Conservation (phyloP, 2,329 filamentous ascomycete genomes). For the Fusarium sp. region DNA sequence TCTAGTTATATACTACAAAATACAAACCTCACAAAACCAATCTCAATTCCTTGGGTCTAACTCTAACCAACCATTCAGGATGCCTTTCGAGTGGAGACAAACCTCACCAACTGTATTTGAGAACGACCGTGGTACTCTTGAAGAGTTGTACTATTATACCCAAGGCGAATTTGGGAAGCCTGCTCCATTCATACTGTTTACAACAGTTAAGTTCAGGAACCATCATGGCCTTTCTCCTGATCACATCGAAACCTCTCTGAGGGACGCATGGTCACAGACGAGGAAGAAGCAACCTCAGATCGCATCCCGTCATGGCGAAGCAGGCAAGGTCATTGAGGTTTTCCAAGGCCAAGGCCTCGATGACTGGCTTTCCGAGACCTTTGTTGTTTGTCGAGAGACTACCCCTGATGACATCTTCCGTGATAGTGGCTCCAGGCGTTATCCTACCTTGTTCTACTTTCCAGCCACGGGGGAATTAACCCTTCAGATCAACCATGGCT, state of each 20-base stretch:
- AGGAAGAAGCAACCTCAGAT: not conserved
- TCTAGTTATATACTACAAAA: no score
- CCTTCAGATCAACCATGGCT: not conserved
- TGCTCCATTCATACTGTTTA: not conserved
- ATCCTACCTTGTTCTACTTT: not conserved
- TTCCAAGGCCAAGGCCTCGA: not conserved
- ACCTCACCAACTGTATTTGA: not conserved
- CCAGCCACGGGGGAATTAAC: not conserved
- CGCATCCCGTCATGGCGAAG: not conserved
- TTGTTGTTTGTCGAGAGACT: not conserved
- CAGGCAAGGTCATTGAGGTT: not conserved
- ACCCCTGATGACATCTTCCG: not conserved
- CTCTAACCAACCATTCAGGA: not conserved
- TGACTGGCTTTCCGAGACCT: not conserved
- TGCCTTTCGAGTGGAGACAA: not conserved
- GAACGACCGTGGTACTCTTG: not conserved
- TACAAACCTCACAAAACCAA: no score
- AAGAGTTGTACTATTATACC: not conserved
- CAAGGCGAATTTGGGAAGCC: not conserved
- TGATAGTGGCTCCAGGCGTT: not conserved
- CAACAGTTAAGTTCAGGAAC: not conserved
- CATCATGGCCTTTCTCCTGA: not conserved
- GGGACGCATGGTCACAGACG: not conserved
- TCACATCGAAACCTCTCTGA: not conserved
- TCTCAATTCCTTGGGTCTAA: rapidly evolving